Evolutionary conservation across 106 monocot genomes (phyloP).

Genomic region (Hemerocallis citrina): DNA sequence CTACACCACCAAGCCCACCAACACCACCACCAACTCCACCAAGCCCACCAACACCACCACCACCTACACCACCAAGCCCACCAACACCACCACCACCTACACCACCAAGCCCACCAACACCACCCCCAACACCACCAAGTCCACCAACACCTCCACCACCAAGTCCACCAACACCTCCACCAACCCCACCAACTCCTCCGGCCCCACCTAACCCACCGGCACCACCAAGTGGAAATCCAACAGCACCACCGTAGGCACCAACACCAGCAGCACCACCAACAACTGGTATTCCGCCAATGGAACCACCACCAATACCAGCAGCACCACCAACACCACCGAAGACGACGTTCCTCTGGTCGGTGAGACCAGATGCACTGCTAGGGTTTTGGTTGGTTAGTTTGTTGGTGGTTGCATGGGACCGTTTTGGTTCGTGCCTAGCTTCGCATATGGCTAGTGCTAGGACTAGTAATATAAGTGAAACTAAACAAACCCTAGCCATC

Average conservation of each 20-base stretch:
- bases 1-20: background rate
- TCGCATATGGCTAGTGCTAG: background rate
- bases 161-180: background rate
- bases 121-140: background rate
- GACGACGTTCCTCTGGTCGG: conserved; percentile 3
- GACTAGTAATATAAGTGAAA: background rate
- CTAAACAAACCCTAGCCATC: conserved; percentile 5
- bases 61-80: background rate
- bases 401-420: background rate
- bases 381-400: background rate
- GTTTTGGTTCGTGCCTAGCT: conserved; percentile 1
- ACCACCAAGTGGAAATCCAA: background rate
- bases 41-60: background rate
- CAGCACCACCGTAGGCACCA: background rate
- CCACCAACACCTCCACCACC: background rate
- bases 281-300: conserved; percentile 1
- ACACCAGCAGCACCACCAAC: conserved; percentile 6
- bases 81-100: conserved; percentile 1
- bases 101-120: background rate
- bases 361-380: background rate
- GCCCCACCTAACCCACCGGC: background rate
- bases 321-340: conserved; percentile 5
- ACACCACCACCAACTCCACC: conserved; percentile 1
- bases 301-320: background rate
- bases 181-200: background rate